Base-by-base conservation (phyloP, 768 basidiomycete species). In the Podaxis sp. region DNA sequence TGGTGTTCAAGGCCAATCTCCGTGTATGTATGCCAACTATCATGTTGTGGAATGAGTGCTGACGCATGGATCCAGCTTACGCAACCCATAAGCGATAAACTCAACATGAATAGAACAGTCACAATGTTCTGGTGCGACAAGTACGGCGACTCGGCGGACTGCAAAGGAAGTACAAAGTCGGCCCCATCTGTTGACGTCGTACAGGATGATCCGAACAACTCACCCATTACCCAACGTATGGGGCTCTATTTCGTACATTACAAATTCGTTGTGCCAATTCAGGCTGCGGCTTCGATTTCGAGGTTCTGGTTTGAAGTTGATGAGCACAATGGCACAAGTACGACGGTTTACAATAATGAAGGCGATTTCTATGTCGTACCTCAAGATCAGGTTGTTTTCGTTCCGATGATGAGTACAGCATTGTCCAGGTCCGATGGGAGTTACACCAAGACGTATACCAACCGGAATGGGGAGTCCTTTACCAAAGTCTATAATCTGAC, bases 281-380 rank as follows among this genome's bases (percentile, higher is more conserved):
- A 76, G 64, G 62, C 74, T 5, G 60, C 72, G 4, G 68, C 67
- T 7, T 80, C 79, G n/a, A 73, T 82, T 55, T 73, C 78, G 35
- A 77, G 75, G 36, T 81, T 81, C 67, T 81, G 79, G 79, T 82
- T 82, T 66, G 69, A 73, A 27, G 76, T 81, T 5, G 73, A 81
- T 61, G 79, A 81, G 61, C 72, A 74, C 28, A 71, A 79, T 61
- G 80, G 79, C 10, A 75, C 71, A 40, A 67, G 68, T 0, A 58
- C 72, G 5, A 73, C 73, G 1, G 68, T 67, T 1, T 73, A 78
- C 58, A 71, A 79, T 38, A 81, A 81, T 60, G 74, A 71, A n/a
- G 80, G 81, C 1, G 64, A 62, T 23, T 72, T 73, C n/a, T 82
- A 80, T 64, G 62, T 68, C 13, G 63, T 80, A 14, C 68, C 70